A percentile compares a stretch with the other conserved stretches of the same genome.
Conservation (phyloP, 495 filamentous ascomycete genomes). For the Neurospora pannonica region DNA sequence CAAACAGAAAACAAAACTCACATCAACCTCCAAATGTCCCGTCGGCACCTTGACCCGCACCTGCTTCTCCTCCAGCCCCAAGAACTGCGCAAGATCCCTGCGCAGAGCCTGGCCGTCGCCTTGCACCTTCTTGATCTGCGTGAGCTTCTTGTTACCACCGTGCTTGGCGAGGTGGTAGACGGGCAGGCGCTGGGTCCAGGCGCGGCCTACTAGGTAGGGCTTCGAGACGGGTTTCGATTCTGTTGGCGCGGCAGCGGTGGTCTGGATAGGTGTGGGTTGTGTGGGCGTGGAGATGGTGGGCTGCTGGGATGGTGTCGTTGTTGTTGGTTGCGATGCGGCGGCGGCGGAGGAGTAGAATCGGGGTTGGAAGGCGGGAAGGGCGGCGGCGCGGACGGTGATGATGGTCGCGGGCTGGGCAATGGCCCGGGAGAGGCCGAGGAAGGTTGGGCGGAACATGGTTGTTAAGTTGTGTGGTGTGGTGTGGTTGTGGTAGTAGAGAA, state of each 20-base stretch:
- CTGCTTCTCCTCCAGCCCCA: conserved; percentile 34
- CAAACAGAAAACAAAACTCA: conserved; percentile 17
- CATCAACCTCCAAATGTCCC: conserved; percentile 57
- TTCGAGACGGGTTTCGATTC: conserved; percentile 4
- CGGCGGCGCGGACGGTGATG: background rate
- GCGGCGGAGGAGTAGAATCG: background rate
- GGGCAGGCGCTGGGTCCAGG: conserved; percentile 58
- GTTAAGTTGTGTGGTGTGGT: background rate
- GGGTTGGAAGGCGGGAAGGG: background rate
- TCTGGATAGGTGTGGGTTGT: background rate
- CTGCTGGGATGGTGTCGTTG: background rate
- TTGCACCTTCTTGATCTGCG: conserved; percentile 66
- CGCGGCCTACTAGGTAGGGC: conserved; percentile 68
- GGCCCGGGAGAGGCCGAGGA: conserved; percentile 2
- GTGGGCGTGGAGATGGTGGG: background rate
- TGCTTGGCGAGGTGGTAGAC: conserved; percentile 70
- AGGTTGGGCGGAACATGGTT: conserved; percentile 11
- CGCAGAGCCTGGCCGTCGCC: conserved; percentile 54
- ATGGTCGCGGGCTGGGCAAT: conserved; percentile 1
- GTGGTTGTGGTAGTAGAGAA: background rate
- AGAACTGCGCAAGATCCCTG: conserved; percentile 29
- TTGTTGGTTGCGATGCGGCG: background rate
- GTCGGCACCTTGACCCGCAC: conserved; percentile 51
- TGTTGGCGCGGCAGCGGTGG: background rate
- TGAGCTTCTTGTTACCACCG: conserved; percentile 69